These are phyloP conservation scores for Seminavis robusta DNA, from an alignment of 108 stramenopile genomes.

Conservation along the genomic window DNA sequence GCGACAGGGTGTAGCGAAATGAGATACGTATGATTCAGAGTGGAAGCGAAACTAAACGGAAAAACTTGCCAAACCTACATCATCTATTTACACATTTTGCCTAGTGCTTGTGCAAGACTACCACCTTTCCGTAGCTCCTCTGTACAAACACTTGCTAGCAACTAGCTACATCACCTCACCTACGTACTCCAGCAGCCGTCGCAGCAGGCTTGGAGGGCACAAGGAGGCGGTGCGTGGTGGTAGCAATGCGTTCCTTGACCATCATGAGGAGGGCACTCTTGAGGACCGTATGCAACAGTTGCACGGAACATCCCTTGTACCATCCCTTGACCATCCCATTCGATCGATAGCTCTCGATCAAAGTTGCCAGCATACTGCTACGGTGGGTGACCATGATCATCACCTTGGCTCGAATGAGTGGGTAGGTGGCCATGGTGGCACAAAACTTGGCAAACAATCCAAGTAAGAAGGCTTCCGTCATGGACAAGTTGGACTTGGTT, in stretches of 20 bases:
- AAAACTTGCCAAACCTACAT: no score
- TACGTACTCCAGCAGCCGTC: no score
- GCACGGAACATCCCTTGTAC: constrained; percentile 77
- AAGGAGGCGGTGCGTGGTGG: constrained; percentile 15
- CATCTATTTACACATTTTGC: no score
- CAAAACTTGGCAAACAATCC: constrained; percentile 80
- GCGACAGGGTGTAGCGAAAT: no score
- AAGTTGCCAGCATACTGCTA: constrained; percentile 13
- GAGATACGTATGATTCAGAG: no score
- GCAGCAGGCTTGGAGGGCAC: no score
- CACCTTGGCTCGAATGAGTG: constrained; percentile 91
- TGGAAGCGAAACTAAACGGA: no score
- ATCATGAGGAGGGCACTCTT: constrained; percentile 86
- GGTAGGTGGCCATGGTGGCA: constrained; percentile 92
- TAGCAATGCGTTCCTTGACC: constrained; percentile 67
- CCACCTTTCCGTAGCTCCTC: no score
- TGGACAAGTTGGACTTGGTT: constrained; percentile 18
- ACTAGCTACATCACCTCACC: no score
- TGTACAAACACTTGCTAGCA: no score
- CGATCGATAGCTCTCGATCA: constrained; percentile 39
- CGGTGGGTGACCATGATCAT: constrained; percentile 71
- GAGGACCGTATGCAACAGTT: constrained; percentile 73
- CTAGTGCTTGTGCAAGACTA: no score
- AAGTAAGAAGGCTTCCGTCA: constrained; percentile 71
- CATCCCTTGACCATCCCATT: constrained; percentile 52